Evolutionary conservation across 768 basidiomycete genomes (phyloP), one percentile per base, ranked within the genome.

Genomic region (Porphyrellus cyaneotinctus): DNA sequence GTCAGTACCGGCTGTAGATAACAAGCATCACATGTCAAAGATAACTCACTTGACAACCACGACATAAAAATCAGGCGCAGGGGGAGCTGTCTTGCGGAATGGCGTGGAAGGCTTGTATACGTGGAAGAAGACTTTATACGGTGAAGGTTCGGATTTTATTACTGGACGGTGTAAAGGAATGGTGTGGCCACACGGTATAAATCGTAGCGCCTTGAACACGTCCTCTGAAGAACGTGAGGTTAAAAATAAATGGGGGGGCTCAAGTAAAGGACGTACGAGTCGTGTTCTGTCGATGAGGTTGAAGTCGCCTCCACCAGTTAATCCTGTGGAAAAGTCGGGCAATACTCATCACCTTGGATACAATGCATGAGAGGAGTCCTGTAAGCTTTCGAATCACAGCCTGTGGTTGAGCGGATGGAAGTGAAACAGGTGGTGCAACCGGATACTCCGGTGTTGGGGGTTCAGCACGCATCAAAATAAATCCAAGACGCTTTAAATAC

Each of bases 401-500:
- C 9, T 30, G 45, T 18, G 43, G 41, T 35, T 49, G 43, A 61
- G 54, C 45, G 63, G 17, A 17, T 10, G 38, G 18, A 52, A 32
- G 39, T 33, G 42, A 28, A 47, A 28, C 58, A 0, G 77, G 70
- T 3, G 78, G 70, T 31, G 85, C 76, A 7, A 64, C 55, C 4
- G 81, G 78, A 60, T 86, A 88, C 15, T 75, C 74, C 1, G 73
- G 51, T 7, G 75, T 75, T 6, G 85, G 87, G 6, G 82, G 78
- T 6, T 77, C 74, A 0, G 91, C 75, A n/a, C 97, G 81, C 37
- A 83, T 90, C 11, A 98, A 82, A 12, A 84, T 78, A 69, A 97
- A 99, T 14, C 97, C 97, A 35, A 98, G 74, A 17, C 97, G 84
- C 62, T 87, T 92, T 30, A 99, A 78, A 70, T 95, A 94, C 1